Percentiles rank a stretch among this genome's conserved stretches.
These are phyloP conservation scores for Metschnikowia matae DNA, from an alignment of 805 yeast genomes.

Conservation along the genomic window DNA sequence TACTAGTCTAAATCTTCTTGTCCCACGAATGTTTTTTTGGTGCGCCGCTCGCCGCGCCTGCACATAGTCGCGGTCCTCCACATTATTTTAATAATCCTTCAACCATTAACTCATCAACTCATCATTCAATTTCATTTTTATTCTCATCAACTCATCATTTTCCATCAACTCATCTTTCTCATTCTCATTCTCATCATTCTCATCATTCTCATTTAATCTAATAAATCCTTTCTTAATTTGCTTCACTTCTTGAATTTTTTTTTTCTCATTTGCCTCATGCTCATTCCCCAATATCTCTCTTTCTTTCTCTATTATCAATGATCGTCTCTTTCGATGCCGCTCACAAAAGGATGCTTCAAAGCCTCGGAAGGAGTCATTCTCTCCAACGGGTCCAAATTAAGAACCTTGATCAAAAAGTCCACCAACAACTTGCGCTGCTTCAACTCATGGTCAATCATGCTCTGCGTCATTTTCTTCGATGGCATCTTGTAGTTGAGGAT, in stretches of 20 bases:
- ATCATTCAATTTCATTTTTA: too few species aligned
- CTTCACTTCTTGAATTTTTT: too few species aligned
- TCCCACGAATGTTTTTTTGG: neutral
- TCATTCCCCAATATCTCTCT: neutral
- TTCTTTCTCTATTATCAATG: neutral
- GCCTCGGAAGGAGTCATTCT: slow-evolving; percentile 98
- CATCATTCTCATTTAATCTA: too few species aligned
- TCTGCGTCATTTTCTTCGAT: slow-evolving; percentile 49
- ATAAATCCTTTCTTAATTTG: too few species aligned
- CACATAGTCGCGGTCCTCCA: too few species aligned
- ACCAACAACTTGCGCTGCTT: slow-evolving; percentile 64
- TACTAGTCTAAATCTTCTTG: neutral
- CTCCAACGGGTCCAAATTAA: slow-evolving; percentile 85
- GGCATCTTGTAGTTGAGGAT: slow-evolving; percentile 72
- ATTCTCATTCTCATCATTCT: too few species aligned
- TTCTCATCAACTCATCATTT: too few species aligned
- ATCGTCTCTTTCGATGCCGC: slow-evolving; percentile 16
- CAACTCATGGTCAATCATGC: slow-evolving; percentile 64
- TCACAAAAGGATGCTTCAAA: slow-evolving; percentile 82
- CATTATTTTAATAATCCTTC: too few species aligned
- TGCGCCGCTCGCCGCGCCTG: too few species aligned
- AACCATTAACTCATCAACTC: too few species aligned
- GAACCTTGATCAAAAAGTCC: slow-evolving; percentile 73
- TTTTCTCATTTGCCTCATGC: neutral
- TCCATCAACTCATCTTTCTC: too few species aligned